A percentile compares a stretch with the other conserved stretches of the same genome.
Evolutionary conservation across 495 filamentous ascomycete species (phyloP).

Genomic region (Neurospora sp.): DNA sequence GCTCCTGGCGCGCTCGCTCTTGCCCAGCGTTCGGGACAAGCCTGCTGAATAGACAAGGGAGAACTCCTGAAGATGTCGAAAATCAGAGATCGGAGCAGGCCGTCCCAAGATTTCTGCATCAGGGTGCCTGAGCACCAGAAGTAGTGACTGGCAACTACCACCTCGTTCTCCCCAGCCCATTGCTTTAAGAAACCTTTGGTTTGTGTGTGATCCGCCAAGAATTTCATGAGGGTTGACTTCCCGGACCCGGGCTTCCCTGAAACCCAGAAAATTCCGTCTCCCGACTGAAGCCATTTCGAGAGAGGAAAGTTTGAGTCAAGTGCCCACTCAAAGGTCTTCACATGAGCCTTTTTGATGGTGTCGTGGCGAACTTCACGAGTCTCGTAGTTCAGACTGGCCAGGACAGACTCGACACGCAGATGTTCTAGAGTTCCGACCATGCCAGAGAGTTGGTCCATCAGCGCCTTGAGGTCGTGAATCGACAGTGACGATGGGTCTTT

Average conservation of each 20-base stretch:
- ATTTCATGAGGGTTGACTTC: constrained; percentile 34
- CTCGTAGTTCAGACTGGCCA: not conserved
- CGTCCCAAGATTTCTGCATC: constrained; percentile 33
- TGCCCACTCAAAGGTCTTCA: not conserved
- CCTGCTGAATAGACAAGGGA: constrained; percentile 10
- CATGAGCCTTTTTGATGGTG: not conserved
- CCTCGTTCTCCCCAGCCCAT: constrained; percentile 10
- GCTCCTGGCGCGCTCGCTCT: not conserved
- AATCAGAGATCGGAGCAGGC: constrained; percentile 33
- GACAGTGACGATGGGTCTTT: not conserved
- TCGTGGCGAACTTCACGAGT: not conserved
- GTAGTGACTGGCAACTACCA: constrained; percentile 16
- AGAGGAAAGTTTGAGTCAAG: not conserved
- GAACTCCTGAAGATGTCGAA: constrained; percentile 26
- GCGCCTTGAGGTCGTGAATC: not conserved
- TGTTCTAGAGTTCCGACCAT: not conserved
- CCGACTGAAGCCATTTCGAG: constrained; percentile 2
- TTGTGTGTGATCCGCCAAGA: constrained; percentile 10
- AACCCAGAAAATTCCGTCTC: constrained; percentile 19
- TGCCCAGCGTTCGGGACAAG: not conserved
- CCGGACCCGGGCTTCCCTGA: constrained; percentile 29
- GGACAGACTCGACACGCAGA: not conserved
- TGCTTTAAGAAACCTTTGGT: constrained; percentile 1
- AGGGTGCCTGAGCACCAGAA: constrained; percentile 27
- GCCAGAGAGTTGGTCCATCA: not conserved